phyloP scores from a whole-genome alignment of 208 protist genomes.

The Trypanosoma vivax region DNA sequence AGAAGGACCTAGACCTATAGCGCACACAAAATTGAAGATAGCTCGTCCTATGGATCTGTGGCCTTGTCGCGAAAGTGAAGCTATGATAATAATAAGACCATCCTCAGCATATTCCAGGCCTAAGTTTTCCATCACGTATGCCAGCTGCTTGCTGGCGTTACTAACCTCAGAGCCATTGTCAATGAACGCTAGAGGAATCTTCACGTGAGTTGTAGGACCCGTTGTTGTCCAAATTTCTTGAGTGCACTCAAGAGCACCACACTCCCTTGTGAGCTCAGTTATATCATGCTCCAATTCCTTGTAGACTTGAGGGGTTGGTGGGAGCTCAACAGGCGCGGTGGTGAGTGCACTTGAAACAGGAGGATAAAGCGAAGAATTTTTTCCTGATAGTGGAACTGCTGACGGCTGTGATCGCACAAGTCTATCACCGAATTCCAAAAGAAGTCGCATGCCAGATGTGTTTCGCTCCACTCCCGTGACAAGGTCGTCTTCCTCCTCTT shows the following conservation, averaged over 20 bases:
- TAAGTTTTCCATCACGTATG: conserved; percentile 41
- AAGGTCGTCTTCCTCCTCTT: conserved; percentile 61
- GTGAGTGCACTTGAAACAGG: background rate
- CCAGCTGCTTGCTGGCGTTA: conserved; percentile 71
- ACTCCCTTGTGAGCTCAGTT: conserved; percentile 7
- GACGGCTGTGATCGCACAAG: conserved; percentile 29
- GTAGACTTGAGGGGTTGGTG: conserved; percentile 22
- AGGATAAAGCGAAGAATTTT: conserved; percentile 36
- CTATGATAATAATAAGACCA: conserved; percentile 58
- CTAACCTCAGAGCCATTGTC: conserved; percentile 74
- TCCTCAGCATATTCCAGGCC: conserved; percentile 81
- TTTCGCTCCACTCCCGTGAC: conserved; percentile 47
- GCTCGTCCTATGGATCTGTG: conserved; percentile 55
- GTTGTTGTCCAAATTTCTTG: conserved; percentile 20
- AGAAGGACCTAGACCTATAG: conserved; percentile 62
- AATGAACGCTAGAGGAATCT: conserved; percentile 78
- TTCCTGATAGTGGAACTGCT: conserved; percentile 30
- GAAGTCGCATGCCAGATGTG: conserved; percentile 32
- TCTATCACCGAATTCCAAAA: conserved; percentile 62
- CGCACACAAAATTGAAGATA: conserved; percentile 64
- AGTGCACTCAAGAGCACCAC: background rate
- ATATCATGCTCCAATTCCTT: conserved; percentile 35
- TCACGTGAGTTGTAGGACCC: conserved; percentile 40
- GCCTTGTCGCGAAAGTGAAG: conserved; percentile 53
- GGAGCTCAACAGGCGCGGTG: background rate